A percentile compares a stretch with the other conserved stretches of the same genome.
Conservation (phyloP, 192 early-diverging fungal genomes). For the Podila verticillata region DNA sequence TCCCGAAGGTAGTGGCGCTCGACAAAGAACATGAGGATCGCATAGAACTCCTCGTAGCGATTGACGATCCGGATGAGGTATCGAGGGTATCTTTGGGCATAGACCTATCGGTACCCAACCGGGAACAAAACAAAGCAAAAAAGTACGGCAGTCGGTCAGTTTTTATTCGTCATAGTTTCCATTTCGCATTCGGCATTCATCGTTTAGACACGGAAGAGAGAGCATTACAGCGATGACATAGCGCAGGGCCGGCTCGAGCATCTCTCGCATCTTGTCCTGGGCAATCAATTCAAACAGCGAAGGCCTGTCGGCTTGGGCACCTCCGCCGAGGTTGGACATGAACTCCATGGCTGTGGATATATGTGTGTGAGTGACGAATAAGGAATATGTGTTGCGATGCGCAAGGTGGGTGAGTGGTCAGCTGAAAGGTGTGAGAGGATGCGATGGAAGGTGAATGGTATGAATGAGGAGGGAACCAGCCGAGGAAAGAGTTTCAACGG, state of each 20-base stretch:
- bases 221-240: constrained; percentile 81
- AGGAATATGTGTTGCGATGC: no score
- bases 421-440: no score
- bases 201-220: not conserved
- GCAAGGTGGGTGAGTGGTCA: no score
- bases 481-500: no score
- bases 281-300: constrained; percentile 92
- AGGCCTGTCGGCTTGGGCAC: constrained; percentile 75
- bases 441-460: no score
- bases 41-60: constrained; percentile 85
- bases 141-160: not conserved
- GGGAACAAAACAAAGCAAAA: constrained; percentile 3
- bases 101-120: constrained; percentile 60
- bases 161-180: not conserved
- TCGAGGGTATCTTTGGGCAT: constrained; percentile 90
- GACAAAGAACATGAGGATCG: constrained; percentile 79
- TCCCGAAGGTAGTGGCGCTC: constrained; percentile 87
- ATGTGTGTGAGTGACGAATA: not conserved
- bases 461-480: no score
- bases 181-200: not conserved
- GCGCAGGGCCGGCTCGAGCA: constrained; percentile 85
- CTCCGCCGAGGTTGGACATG: constrained; percentile 80
- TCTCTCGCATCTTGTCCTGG: constrained; percentile 82
- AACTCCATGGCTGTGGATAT: constrained; percentile 73
- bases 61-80: constrained; percentile 80